Percentiles rank a stretch among this genome's conserved stretches.
These are phyloP conservation scores for Hemerocallis citrina DNA, from an alignment of 106 monocot genomes.

Conservation along the genomic window DNA sequence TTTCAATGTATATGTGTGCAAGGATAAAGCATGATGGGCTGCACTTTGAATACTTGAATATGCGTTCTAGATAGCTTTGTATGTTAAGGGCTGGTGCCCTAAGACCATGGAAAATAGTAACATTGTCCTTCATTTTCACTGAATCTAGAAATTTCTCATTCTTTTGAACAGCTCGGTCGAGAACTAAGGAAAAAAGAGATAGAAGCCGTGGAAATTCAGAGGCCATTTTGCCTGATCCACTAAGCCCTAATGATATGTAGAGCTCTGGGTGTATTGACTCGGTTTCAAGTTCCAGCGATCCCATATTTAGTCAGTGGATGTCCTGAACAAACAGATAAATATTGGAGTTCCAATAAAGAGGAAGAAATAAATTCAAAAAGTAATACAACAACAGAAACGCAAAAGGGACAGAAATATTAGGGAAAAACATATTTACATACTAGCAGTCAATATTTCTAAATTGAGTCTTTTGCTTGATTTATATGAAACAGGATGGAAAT, in stretches of 20 bases:
- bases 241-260: slow-evolving; percentile 45
- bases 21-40: slow-evolving; percentile 78
- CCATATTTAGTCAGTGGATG: slow-evolving; percentile 17
- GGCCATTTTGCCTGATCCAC: slow-evolving; percentile 23
- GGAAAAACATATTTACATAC: no score
- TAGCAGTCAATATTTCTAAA: no score
- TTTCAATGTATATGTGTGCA: slow-evolving; percentile 61
- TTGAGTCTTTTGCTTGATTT: no score
- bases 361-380: no score
- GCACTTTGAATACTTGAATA: slow-evolving; percentile 71
- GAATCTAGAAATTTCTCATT: slow-evolving; percentile 39
- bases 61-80: slow-evolving; percentile 45
- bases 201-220: slow-evolving; percentile 38
- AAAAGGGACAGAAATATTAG: no score
- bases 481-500: no score
- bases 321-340: no score
- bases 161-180: slow-evolving; percentile 39
- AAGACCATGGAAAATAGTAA: slow-evolving; percentile 58
- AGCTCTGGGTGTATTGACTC: slow-evolving; percentile 19
- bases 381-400: no score
- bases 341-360: no score
- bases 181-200: slow-evolving; percentile 36
- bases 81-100: slow-evolving; percentile 52
- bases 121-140: slow-evolving; percentile 18
- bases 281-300: slow-evolving; percentile 13